Evolutionary conservation across 2,329 filamentous ascomycete species (phyloP), one percentile per base, ranked within the genome.

Genomic region (Colletotrichum siamense): DNA sequence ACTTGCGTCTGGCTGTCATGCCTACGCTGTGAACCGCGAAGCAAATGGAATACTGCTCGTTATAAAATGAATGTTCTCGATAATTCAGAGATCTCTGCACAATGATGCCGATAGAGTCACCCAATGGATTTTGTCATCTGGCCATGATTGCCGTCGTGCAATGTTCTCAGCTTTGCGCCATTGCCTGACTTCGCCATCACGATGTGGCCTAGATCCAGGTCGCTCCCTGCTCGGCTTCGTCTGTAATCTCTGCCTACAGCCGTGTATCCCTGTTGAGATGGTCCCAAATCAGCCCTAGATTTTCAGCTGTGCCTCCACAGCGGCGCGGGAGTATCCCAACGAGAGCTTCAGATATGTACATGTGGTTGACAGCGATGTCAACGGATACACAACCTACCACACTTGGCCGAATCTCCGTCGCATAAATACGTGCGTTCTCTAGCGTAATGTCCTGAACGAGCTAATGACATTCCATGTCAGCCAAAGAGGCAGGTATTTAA

Each of bases 251-350:
- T 49, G 9, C 0, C 39, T 1, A n/a, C 2, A 8, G 18, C 3
- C 18, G 0, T 3, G 8, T 49, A 4, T 39, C 18, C 16, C 16
- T 18, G 4, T 39, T 39, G 15, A 18, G 1, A 18, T 7, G 16
- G 1, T 8, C 1, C 36, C 7, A 1, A 18, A 18, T 9, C 2
- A 18, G 2, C 3, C 36, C 8, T 18, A 9, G 8, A 39, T 2
- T 18, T 18, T 0, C 2, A 9, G 3, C 16, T 16, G 7, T 1
- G 16, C 7, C 8, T 18, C 36, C 5, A 3, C 8, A 39, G 16
- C 0, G 5, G 16, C 8, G 8, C 8, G 36, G 36, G 5, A 44
- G 16, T 3, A 18, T 39, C 16, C 16, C 36, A 44, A 18, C 1
- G 9, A 18, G 8, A 18, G 8, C 4, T 18, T 18, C 16, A 44